These are phyloP conservation scores for Periconia sp. DNA, from an alignment of 2,329 filamentous ascomycete genomes.

Conservation along the genomic window DNA sequence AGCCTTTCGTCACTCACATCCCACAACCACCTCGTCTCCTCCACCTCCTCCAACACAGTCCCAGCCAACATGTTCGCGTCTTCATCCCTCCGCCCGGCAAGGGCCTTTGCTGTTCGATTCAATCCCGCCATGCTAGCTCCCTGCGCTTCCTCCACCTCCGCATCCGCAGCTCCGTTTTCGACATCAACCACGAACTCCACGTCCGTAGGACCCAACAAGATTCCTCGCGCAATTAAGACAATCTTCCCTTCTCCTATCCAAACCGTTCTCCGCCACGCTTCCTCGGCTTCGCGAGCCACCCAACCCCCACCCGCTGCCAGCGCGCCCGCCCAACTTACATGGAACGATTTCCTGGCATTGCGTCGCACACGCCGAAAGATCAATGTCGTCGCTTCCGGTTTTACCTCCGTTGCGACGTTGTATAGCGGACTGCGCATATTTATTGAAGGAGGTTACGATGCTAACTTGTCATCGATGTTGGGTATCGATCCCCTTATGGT, in stretches of 20 bases:
- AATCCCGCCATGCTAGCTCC: conserved; percentile 29
- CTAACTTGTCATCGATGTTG: conserved; percentile 64
- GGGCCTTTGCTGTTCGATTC: conserved; percentile 31
- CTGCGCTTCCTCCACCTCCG: conserved; percentile 9
- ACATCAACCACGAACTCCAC: conserved; percentile 9
- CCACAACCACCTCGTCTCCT: neutral
- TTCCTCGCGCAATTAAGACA: conserved; percentile 17
- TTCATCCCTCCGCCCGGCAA: conserved; percentile 32
- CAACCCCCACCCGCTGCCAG: conserved; percentile 9
- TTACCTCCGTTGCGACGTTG: conserved; percentile 65
- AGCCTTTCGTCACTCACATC: neutral
- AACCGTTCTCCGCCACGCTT: conserved; percentile 24
- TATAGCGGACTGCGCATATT: conserved; percentile 66
- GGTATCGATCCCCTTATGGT: conserved; percentile 87
- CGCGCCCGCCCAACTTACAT: conserved; percentile 51
- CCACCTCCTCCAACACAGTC: neutral
- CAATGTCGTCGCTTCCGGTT: conserved; percentile 75
- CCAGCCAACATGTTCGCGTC: conserved; percentile 31
- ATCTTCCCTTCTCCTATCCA: conserved; percentile 10
- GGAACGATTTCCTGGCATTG: conserved; percentile 91
- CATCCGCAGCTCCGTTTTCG: conserved; percentile 28
- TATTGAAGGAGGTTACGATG: conserved; percentile 71
- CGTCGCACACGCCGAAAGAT: conserved; percentile 82
- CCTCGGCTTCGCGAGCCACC: conserved; percentile 17
- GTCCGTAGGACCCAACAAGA: conserved; percentile 24